phyloP scores from a whole-genome alignment of 2,329 filamentous ascomycete genomes.

The Ophiostoma triangulosporum region DNA sequence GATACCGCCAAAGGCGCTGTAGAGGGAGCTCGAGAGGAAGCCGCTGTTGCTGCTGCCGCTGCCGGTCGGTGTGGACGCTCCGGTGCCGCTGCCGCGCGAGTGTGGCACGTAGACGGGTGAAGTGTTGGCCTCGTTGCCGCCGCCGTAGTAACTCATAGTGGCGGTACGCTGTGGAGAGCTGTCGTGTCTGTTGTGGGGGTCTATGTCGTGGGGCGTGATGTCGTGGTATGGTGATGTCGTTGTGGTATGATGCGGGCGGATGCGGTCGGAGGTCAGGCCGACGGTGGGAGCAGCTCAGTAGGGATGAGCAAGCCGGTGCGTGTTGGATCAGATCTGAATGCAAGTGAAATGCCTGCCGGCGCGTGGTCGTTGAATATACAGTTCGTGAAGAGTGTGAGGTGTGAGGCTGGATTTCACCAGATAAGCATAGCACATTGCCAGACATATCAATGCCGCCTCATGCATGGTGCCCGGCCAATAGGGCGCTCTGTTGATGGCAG shows the following conservation, averaged over 20 bases:
- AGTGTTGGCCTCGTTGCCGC: not conserved
- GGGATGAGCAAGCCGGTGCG: not conserved
- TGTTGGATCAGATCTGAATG: no score
- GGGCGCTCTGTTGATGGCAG: not conserved
- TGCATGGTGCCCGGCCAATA: not conserved
- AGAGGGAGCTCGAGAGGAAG: constrained; percentile 21
- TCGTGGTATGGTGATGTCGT: not conserved
- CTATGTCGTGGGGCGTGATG: not conserved
- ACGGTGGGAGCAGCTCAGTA: not conserved
- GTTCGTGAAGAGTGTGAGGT: no score
- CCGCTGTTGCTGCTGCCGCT: constrained; percentile 4
- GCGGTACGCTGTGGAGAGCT: not conserved
- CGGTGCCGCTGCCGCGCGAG: constrained; percentile 4
- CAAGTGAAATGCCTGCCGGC: no score
- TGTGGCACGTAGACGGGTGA: constrained; percentile 5
- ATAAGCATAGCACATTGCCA: not conserved
- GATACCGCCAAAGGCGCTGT: constrained; percentile 43
- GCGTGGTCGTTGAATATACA: no score
- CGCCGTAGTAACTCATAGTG: constrained; percentile 2
- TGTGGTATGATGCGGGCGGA: not conserved
- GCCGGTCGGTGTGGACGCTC: constrained; percentile 5
- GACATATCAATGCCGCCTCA: not conserved
- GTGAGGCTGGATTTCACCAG: not conserved
- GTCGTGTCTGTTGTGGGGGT: not conserved
- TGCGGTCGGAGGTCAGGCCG: not conserved